These are phyloP conservation scores for Ceratobasidium sp. DNA, from an alignment of 1,284 basidiomycete species.

Conservation along the genomic window DNA sequence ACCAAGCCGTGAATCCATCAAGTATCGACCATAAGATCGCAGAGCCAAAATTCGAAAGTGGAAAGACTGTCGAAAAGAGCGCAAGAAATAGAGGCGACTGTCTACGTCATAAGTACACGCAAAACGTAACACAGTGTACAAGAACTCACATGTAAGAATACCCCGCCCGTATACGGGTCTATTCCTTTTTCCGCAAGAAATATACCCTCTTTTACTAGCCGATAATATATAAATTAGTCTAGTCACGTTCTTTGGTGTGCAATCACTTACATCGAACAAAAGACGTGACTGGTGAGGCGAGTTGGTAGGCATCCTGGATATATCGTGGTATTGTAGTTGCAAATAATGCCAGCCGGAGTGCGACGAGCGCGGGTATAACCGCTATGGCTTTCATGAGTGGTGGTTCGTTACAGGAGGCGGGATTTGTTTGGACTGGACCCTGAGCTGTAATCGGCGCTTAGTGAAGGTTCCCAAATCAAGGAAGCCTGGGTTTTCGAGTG, in stretches of 20 bases:
- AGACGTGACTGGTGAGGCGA: conserved; percentile 82
- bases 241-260: conserved; percentile 45
- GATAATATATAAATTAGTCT: conserved; percentile 12
- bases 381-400: conserved; percentile 24
- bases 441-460: background rate
- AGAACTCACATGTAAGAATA: conserved; percentile 78
- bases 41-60: conserved; percentile 57
- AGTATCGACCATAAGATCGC: conserved; percentile 71
- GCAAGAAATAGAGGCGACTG: conserved; percentile 84
- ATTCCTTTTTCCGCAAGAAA: conserved; percentile 73
- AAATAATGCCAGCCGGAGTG: conserved; percentile 50
- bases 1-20: conserved; percentile 71
- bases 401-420: conserved; percentile 19
- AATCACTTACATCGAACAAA: conserved; percentile 59
- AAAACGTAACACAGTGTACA: conserved; percentile 22
- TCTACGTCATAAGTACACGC: conserved; percentile 37
- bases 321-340: conserved; percentile 48
- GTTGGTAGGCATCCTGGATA: conserved; percentile 62
- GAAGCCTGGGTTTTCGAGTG: too few relatives aligned
- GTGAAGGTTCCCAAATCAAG: background rate
- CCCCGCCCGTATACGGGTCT: conserved; percentile 83
- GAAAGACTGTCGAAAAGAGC: conserved; percentile 71
- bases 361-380: conserved; percentile 36
- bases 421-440: conserved; percentile 12
- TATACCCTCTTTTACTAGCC: conserved; percentile 81